phyloP scores from a whole-genome alignment of 306 rosid genomes.

The Glycine latifolia region DNA sequence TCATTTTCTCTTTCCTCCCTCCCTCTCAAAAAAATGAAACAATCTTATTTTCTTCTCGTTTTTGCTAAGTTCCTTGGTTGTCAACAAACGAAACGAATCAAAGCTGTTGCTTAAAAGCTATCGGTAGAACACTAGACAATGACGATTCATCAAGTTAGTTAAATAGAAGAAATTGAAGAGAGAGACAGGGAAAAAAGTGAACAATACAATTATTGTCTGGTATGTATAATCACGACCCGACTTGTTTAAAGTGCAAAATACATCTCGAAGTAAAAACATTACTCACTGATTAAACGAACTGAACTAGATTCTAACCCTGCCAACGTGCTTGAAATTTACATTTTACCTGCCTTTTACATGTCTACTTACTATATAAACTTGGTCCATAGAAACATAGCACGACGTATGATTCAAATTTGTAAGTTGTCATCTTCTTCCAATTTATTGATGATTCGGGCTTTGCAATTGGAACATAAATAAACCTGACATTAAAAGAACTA shows the following conservation, averaged over 20 bases:
- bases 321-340: not conserved
- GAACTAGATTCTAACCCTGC: no score
- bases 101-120: not conserved
- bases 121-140: not conserved
- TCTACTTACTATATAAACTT: not conserved
- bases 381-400: not conserved
- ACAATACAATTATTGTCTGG: not conserved
- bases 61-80: not conserved
- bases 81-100: not conserved
- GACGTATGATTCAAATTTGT: not conserved
- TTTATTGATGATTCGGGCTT: not conserved
- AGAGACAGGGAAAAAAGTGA: no score
- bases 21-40: not conserved
- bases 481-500: not conserved
- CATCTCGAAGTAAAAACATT: not conserved
- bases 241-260: not conserved
- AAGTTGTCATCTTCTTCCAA: not conserved
- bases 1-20: not conserved
- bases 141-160: not conserved
- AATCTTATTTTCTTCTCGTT: not conserved
- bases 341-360: not conserved
- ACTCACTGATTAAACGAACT: no score
- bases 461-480: not conserved
- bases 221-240: not conserved
- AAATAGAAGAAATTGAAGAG: not conserved